A percentile compares a stretch with the other conserved stretches of the same genome.
These are phyloP conservation scores for Sporisorium iseilematis-ciliati DNA, from an alignment of 1,284 basidiomycete species.

Conservation along the genomic window DNA sequence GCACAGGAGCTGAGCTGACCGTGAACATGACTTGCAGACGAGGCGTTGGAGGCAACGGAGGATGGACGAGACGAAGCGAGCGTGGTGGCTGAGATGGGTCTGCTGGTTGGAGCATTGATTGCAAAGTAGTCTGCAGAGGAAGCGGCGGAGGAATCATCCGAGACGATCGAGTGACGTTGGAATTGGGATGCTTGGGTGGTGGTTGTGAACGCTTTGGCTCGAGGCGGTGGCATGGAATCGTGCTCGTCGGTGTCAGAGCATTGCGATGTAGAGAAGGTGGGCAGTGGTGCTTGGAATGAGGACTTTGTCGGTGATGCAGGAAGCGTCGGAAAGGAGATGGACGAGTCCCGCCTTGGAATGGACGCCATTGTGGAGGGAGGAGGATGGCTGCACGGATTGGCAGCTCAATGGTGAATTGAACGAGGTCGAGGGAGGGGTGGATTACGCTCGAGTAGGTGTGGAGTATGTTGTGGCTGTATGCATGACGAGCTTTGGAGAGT, in stretches of 20 bases:
- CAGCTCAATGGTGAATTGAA: not conserved
- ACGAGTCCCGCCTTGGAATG: slow-evolving; percentile 27
- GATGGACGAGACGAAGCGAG: slow-evolving; percentile 54
- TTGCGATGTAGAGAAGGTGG: slow-evolving; percentile 29
- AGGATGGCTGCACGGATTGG: not conserved
- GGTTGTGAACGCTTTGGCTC: slow-evolving; percentile 13
- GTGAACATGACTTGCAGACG: slow-evolving; percentile 35
- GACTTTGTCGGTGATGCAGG: slow-evolving; percentile 29
- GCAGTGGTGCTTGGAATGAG: slow-evolving; percentile 9
- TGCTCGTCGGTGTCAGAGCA: slow-evolving; percentile 12
- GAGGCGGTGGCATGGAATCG: slow-evolving; percentile 26
- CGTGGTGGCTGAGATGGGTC: slow-evolving; percentile 40
- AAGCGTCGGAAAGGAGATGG: slow-evolving; percentile 47
- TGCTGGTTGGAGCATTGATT: slow-evolving; percentile 16
- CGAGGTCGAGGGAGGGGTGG: not conserved
- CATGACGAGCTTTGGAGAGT: slow-evolving; percentile 1
- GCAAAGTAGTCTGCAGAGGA: slow-evolving; percentile 39
- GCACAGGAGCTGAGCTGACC: slow-evolving; percentile 49
- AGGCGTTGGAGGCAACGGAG: slow-evolving; percentile 50
- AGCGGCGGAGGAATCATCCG: slow-evolving; percentile 41
- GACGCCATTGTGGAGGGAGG: slow-evolving; percentile 23
- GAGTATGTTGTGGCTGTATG: not conserved
- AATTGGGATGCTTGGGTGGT: slow-evolving; percentile 6
- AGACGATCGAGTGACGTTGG: slow-evolving; percentile 40
- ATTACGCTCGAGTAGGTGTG: not conserved